Percentiles rank a stretch among this genome's conserved stretches.
These are phyloP conservation scores for Saturnispora galanensis DNA, from an alignment of 805 yeast species.

Conservation along the genomic window DNA sequence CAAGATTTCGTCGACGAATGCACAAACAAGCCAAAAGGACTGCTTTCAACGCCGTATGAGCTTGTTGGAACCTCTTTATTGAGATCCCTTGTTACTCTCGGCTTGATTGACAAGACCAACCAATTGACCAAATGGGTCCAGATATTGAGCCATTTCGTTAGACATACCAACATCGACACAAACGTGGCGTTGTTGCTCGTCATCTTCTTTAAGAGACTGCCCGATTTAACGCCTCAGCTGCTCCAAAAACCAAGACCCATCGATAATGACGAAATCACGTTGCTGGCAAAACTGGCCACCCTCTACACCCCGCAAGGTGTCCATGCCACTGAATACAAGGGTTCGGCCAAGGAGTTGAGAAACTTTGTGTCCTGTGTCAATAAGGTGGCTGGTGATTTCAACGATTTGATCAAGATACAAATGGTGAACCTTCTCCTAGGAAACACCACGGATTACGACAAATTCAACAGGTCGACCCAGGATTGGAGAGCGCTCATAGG, in stretches of 20 bases:
- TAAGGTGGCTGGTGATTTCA: slow-evolving; percentile 38
- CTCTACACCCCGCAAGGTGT: slow-evolving; percentile 38
- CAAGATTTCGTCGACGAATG: slow-evolving; percentile 22
- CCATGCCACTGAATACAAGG: slow-evolving; percentile 43
- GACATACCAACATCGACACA: slow-evolving; percentile 3
- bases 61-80: slow-evolving; percentile 45
- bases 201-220: slow-evolving; percentile 31
- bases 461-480: slow-evolving; percentile 32
- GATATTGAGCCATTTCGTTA: slow-evolving; percentile 24
- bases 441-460: slow-evolving; percentile 46
- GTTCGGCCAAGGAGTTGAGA: slow-evolving; percentile 58
- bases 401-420: slow-evolving; percentile 46
- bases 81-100: slow-evolving; percentile 44
- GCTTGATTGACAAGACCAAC: slow-evolving; percentile 30
- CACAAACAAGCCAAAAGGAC: slow-evolving; percentile 7
- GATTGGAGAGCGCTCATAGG: slow-evolving; percentile 46
- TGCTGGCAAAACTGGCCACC: slow-evolving; percentile 41
- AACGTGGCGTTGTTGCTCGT: slow-evolving; percentile 31
- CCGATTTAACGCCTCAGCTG: slow-evolving; percentile 32
- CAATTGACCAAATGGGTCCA: slow-evolving; percentile 43
- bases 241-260: slow-evolving; percentile 23
- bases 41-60: slow-evolving; percentile 39
- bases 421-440: slow-evolving; percentile 38
- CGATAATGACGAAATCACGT: slow-evolving; percentile 11
- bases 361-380: slow-evolving; percentile 58